These are phyloP conservation scores for Calamus simplicifolius DNA, from an alignment of 176 grass and related monocot genomes.

Conservation along the genomic window DNA sequence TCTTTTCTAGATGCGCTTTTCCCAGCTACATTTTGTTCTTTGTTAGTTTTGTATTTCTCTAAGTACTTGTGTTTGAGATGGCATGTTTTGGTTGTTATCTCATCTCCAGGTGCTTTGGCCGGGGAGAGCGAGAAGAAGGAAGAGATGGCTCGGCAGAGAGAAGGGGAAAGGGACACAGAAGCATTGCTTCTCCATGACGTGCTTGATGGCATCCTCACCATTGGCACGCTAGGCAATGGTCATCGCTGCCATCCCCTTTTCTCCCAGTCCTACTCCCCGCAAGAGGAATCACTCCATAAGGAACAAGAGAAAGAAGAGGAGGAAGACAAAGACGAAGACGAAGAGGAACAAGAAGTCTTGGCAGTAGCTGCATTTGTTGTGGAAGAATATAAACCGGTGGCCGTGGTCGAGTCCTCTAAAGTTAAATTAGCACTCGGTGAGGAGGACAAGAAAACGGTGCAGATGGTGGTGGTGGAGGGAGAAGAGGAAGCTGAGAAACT, in stretches of 20 bases:
- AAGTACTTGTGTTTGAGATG: too few relatives aligned
- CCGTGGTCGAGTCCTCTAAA: slow-evolving; percentile 30
- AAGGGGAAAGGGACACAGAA: slow-evolving; percentile 4
- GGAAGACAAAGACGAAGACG: slow-evolving; percentile 24
- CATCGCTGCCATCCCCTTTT: slow-evolving; percentile 4
- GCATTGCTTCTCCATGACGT: slow-evolving; percentile 15
- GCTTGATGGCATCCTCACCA: slow-evolving; percentile 14
- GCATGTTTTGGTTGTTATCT: background rate
- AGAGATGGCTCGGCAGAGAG: background rate
- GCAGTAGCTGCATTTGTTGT: slow-evolving; percentile 8
- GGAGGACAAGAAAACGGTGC: slow-evolving; percentile 27
- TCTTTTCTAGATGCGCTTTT: too few relatives aligned
- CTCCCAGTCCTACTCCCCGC: background rate
- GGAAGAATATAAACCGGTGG: slow-evolving; percentile 10
- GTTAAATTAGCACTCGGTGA: background rate
- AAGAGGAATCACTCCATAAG: slow-evolving; percentile 1
- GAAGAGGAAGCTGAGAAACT: slow-evolving; percentile 31
- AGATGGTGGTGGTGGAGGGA: slow-evolving; percentile 18
- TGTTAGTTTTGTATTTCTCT: background rate
- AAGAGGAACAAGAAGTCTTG: background rate
- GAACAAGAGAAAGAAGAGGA: slow-evolving; percentile 16
- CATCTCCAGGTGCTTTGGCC: background rate
- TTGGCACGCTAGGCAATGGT: slow-evolving; percentile 2
- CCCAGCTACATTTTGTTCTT: background rate
- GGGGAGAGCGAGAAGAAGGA: background rate